These are phyloP conservation scores for Trametes cingulata DNA, from an alignment of 768 basidiomycete genomes.

Conservation along the genomic window DNA sequence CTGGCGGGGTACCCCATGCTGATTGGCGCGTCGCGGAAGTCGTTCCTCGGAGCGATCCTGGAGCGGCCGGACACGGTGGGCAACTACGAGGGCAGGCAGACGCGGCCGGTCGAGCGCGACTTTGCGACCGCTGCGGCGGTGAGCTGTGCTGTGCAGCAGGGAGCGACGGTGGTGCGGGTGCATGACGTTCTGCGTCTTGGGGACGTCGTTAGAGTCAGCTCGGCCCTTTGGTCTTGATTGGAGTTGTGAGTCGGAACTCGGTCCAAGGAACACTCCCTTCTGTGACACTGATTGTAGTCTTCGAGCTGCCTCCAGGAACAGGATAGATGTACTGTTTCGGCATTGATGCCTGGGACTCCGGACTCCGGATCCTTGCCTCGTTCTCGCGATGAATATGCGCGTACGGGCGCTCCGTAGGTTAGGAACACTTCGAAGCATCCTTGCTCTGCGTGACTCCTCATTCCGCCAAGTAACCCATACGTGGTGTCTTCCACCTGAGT, in stretches of 20 bases:
- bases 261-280: too few relatives aligned
- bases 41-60: constrained; percentile 74
- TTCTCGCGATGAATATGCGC: too few relatives aligned
- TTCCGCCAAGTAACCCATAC: too few relatives aligned
- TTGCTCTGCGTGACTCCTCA: too few relatives aligned
- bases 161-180: constrained; percentile 72
- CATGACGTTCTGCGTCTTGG: constrained; percentile 76
- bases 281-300: too few relatives aligned
- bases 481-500: too few relatives aligned
- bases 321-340: too few relatives aligned
- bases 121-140: constrained; percentile 83
- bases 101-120: constrained; percentile 62
- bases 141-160: constrained; percentile 72
- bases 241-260: background rate
- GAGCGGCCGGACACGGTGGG: constrained; percentile 42
- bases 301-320: too few relatives aligned
- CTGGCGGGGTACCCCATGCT: constrained; percentile 64
- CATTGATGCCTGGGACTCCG: too few relatives aligned
- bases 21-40: constrained; percentile 82
- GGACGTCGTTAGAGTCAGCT: constrained; percentile 69
- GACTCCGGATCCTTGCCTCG: too few relatives aligned
- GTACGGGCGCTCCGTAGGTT: too few relatives aligned
- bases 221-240: constrained; percentile 20
- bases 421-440: too few relatives aligned
- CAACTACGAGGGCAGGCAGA: constrained; percentile 49